Percentiles rank a stretch among this genome's conserved stretches.
These are phyloP conservation scores for Aspergillus sp. DNA, from an alignment of 2,329 filamentous ascomycete species.

Conservation along the genomic window DNA sequence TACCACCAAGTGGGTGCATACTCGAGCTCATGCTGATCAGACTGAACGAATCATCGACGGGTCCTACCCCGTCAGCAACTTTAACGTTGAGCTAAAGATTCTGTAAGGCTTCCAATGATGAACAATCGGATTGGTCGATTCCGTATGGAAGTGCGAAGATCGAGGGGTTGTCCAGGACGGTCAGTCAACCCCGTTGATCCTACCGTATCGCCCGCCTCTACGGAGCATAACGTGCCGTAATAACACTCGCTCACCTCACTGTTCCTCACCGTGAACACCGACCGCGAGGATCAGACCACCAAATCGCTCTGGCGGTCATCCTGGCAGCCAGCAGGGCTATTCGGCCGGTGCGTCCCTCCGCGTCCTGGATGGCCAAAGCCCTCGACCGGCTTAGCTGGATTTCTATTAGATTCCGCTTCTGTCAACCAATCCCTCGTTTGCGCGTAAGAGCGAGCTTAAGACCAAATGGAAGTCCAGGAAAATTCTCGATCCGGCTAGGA, in stretches of 20 bases:
- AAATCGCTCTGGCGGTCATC: background rate
- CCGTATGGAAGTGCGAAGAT: background rate
- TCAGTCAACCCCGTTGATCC: background rate
- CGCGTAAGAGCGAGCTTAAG: background rate
- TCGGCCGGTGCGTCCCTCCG: background rate
- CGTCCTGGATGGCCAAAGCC: background rate
- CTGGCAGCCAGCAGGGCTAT: background rate
- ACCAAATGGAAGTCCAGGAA: slow-evolving; percentile 4
- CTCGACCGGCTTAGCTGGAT: background rate
- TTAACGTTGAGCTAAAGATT: slow-evolving; percentile 10
- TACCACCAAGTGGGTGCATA: background rate
- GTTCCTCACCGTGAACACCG: background rate
- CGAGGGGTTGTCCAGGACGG: background rate
- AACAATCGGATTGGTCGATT: background rate
- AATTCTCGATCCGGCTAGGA: slow-evolving; percentile 21
- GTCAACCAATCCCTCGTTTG: background rate
- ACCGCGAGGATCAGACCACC: slow-evolving; percentile 7
- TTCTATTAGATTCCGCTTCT: background rate
- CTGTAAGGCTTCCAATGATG: slow-evolving; percentile 15
- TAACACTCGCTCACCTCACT: background rate
- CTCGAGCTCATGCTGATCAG: background rate
- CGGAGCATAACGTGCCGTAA: background rate
- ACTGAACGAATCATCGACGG: slow-evolving; percentile 3
- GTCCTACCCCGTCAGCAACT: background rate
- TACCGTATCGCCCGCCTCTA: background rate